Evolutionary conservation across 2,329 filamentous ascomycete species (phyloP), one percentile per base, ranked within the genome.

Genomic region (Penicillium vulpinum): DNA sequence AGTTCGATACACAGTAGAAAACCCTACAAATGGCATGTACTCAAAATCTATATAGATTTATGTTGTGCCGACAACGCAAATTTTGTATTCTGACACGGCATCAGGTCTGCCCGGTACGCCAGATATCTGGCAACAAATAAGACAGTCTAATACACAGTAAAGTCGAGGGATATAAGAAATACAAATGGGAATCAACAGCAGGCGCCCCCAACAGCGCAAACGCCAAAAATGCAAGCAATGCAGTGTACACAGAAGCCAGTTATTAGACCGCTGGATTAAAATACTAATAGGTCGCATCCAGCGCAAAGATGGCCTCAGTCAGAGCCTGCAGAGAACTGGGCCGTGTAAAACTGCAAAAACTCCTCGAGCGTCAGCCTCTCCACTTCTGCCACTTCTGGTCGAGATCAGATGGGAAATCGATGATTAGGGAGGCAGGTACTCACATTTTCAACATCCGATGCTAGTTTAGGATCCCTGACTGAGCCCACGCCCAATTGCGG

Each of bases 371-470:
- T 73, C 66, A 73, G 70, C 59, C 36, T 29, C 51, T 56, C 48
- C 50, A 48, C 33, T 56, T 40, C 49, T 47, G 45, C 48, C 50
- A 48, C 33, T 56, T 40, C 51, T 47, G 45, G 52, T 40, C 36
- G 22, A 28, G n/a, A 51, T 51, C 26, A 47, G 33, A n/a, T 21
- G 31, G 2, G 29, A 35, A 9, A 45, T 43, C 33, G 33, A 22
- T n/a, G 39, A 28, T 52, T 26, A 9, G 22, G 40, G 48, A 46
- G 31, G 29, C 5, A 39, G 41, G n/a, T 46, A 67, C 75, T 76
- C 64, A 77, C 78, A 67, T 80, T 76, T 70, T 77, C 74, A 29
- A 78, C 70, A 50, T 76, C 71, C 43, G 67, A 67, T 39, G 75
- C 73, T 43, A 77, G 54, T 54, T 71, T 70, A n/a, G 62, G 59